Evolutionary conservation across 2,329 filamentous ascomycete genomes (phyloP).

Genomic region (Cyanodermella asteris): DNA sequence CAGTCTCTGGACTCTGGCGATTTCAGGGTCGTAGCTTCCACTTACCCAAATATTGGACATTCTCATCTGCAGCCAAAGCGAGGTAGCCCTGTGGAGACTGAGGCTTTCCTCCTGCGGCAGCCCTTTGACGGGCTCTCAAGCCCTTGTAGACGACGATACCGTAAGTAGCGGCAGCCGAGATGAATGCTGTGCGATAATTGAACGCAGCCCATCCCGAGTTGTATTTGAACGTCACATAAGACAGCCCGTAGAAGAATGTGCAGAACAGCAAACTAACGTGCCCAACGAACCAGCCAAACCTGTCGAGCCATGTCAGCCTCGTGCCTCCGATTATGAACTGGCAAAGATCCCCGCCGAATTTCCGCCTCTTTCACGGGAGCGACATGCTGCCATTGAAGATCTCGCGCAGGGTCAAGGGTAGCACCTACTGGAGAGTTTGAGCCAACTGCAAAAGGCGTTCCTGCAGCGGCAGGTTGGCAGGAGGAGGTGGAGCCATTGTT

Average conservation of each 20-base stretch:
- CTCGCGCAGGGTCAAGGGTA: conserved; percentile 13
- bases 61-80: conserved; percentile 65
- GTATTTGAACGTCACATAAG: conserved; percentile 76
- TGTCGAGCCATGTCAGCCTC: no score
- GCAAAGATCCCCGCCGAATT: conserved; percentile 11
- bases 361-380: no score
- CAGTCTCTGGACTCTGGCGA: conserved; percentile 1
- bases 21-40: conserved; percentile 3
- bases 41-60: conserved; percentile 91
- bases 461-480: conserved; percentile 44
- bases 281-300: conserved; percentile 58
- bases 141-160: conserved; percentile 98
- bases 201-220: conserved; percentile 55
- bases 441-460: conserved; percentile 59
- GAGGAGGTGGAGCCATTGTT: conserved; percentile 52
- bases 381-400: no score
- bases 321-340: conserved; percentile 16
- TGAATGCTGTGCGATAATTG: conserved; percentile 75
- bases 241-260: conserved; percentile 63
- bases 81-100: conserved; percentile 37
- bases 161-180: conserved; percentile 78
- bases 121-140: conserved; percentile 63
- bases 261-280: conserved; percentile 71
- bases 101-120: conserved; percentile 42
- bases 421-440: conserved; percentile 75